phyloP scores from a whole-genome alignment of 352 stramenopile genomes.

The Pythium periplocum region DNA sequence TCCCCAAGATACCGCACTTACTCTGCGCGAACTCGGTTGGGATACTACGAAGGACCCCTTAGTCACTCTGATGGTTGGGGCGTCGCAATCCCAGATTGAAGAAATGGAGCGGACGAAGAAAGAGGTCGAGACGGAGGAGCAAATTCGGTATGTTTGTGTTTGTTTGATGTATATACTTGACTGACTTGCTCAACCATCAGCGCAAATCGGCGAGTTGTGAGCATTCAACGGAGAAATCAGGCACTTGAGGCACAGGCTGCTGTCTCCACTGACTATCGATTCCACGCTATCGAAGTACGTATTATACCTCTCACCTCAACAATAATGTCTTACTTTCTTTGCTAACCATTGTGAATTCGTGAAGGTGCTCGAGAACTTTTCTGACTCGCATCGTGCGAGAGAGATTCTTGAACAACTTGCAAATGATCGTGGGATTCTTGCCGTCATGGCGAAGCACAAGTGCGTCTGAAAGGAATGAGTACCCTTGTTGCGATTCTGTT shows the following conservation, averaged over 20 bases:
- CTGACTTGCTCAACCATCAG: constrained; percentile 15
- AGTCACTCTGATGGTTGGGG: constrained; percentile 43
- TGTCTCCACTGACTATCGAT: constrained; percentile 47
- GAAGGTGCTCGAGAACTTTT: constrained; percentile 49
- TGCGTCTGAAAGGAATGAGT: constrained; percentile 17
- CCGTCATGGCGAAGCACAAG: constrained; percentile 88
- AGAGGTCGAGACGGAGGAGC: constrained; percentile 28
- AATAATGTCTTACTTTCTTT: too few species aligned
- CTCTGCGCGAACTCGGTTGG: constrained; percentile 21
- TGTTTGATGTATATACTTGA: neutral
- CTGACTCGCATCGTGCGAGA: constrained; percentile 43
- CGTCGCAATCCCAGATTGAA: constrained; percentile 38
- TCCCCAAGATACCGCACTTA: constrained; percentile 13
- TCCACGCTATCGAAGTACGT: constrained; percentile 59
- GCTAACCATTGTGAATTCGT: neutral
- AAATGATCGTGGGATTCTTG: constrained; percentile 82
- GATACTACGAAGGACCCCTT: constrained; percentile 13
- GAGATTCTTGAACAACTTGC: constrained; percentile 82
- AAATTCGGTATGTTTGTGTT: constrained; percentile 30
- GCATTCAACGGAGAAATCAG: constrained; percentile 49
- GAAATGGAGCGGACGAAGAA: constrained; percentile 43
- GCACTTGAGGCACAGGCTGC: constrained; percentile 28
- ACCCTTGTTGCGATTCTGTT: neutral
- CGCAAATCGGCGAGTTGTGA: constrained; percentile 46
- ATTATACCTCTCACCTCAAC: neutral